phyloP scores from a whole-genome alignment of 805 yeast genomes.

The Kockiozyma suomiensis region DNA sequence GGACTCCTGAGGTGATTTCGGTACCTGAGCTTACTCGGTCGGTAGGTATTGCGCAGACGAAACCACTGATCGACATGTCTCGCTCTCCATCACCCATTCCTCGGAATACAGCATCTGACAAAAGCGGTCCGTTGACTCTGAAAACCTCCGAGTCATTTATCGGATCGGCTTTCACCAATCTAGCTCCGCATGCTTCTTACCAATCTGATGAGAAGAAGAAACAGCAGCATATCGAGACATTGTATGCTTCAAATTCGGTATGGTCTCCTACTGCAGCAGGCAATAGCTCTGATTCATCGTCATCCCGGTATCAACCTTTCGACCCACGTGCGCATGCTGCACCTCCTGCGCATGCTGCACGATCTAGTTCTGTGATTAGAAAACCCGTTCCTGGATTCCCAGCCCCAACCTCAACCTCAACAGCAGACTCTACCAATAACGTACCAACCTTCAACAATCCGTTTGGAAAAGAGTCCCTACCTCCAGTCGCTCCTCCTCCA shows the following conservation, averaged over 20 bases:
- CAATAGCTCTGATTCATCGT: not conserved
- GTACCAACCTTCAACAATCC: not conserved
- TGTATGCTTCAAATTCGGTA: not conserved
- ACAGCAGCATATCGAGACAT: not conserved
- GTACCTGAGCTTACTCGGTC: not conserved
- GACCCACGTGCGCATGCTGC: constrained; percentile 1
- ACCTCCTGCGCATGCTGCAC: not conserved
- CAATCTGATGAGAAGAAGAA: not conserved
- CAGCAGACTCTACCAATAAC: not conserved
- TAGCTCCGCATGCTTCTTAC: not conserved
- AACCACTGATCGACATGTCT: not conserved
- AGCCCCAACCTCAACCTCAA: not conserved
- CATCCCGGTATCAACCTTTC: not conserved
- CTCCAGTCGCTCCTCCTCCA: constrained; percentile 1
- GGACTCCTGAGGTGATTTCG: not conserved
- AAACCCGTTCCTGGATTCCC: constrained; percentile 8
- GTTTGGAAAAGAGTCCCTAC: not conserved
- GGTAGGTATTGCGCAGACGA: not conserved
- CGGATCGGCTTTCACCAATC: not conserved
- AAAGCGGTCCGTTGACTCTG: not conserved
- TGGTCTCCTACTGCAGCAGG: constrained; percentile 6
- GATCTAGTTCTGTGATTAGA: not conserved
- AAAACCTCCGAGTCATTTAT: constrained; percentile 6
- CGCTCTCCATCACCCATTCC: constrained; percentile 19
- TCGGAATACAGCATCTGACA: not conserved